These are phyloP conservation scores for Plasmodium fragile DNA, from an alignment of 169 alveolate genomes.

Conservation along the genomic window DNA sequence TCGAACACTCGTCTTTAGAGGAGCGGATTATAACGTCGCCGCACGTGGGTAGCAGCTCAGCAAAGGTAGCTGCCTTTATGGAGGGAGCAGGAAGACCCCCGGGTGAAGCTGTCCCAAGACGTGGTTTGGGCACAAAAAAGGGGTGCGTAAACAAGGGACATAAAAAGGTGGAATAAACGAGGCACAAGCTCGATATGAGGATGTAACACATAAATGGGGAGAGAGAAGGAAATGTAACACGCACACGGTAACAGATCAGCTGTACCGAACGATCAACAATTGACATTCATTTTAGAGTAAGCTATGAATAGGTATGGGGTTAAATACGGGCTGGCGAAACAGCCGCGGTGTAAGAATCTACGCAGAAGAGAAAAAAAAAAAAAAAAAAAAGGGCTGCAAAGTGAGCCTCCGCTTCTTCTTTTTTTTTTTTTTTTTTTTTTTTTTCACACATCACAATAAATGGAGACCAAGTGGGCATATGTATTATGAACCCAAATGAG, in stretches of 20 bases:
- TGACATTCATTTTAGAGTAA: background rate
- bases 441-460: background rate
- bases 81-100: background rate
- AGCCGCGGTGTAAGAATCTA: background rate
- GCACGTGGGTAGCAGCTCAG: background rate
- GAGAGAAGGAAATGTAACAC: background rate
- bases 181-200: background rate
- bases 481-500: background rate
- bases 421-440: too few relatives aligned
- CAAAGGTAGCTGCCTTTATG: background rate
- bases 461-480: background rate
- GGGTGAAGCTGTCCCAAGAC: background rate
- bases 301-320: background rate
- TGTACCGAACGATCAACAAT: background rate
- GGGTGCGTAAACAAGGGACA: background rate
- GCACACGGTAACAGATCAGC: background rate
- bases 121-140: background rate
- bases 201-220: background rate
- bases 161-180: background rate
- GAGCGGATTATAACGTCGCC: background rate
- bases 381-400: background rate
- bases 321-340: background rate
- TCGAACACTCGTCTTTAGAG: background rate
- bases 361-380: too few relatives aligned
- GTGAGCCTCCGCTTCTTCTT: background rate